Evolutionary conservation across 2,329 filamentous ascomycete species (phyloP), one percentile per base, ranked within the genome.

Genomic region (Sarocladium kiliense): DNA sequence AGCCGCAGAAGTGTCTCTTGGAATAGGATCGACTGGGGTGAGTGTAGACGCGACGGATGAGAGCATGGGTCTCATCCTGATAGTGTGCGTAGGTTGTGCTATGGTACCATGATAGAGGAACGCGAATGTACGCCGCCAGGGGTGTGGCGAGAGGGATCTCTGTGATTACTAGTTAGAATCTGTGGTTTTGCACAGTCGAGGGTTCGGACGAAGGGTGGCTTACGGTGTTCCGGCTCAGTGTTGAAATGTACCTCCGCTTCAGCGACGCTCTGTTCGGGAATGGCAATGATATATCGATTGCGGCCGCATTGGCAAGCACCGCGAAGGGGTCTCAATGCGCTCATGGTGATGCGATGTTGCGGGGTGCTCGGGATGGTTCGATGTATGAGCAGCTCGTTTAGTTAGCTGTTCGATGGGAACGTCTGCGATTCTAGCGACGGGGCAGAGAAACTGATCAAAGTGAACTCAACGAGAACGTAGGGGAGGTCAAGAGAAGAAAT

Each of bases 301-400:
- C 92, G 84, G 56, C 91, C 91, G 70, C 92, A 97, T 54, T 87
- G 85, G 74, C 92, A 96, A 60, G 85, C 82, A 64, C 91, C 91
- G 60, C 81, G 84, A 56, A 96, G 79, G 37, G 79, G 78, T 58
- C 80, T 74, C 56, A 71, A 66, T 53, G 70, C 66, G 64, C 66
- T 76, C 79, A 81, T 82, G 55, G 60, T 42, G 36, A 58, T 34
- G 23, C 27, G 25, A 9, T 23, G 30, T 41, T 5, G 47, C 18
- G 30, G 50, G 23, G 39, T 23, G 18, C 9, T 41, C 2, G 23
- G 44, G 25, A 30, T 47, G n/a, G 44, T 30, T 47, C 44, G 44
- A 47, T 47, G n/a, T 9, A 44, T 21, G 7, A 23, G n/a, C 39
- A 21, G 39, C 39, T 11, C 14, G 4, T 23, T 19, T 30, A 25